Percentiles rank a stretch among this genome's conserved stretches.
Evolutionary conservation across 495 filamentous ascomycete species (phyloP).

Genomic region (Pyrenula aspistea): DNA sequence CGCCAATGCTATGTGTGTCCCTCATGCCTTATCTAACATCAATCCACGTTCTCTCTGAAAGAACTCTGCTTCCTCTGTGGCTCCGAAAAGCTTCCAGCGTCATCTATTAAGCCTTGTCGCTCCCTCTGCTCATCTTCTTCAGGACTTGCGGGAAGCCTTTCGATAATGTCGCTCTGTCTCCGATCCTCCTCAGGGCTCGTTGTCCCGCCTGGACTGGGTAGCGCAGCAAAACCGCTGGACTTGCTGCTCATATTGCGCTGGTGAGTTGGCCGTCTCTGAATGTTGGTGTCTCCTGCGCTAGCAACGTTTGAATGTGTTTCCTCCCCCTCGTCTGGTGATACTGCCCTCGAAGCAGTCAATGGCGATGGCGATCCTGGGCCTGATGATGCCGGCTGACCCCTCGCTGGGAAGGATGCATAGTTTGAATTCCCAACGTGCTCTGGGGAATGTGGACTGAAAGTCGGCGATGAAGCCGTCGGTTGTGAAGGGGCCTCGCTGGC

Average conservation of each 20-base stretch:
- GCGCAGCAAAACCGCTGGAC: constrained; percentile 11
- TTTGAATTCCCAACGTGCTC: background rate
- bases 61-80: background rate
- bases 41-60: background rate
- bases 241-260: constrained; percentile 1
- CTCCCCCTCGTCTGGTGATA: background rate
- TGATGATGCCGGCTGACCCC: background rate
- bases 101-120: background rate
- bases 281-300: background rate
- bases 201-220: background rate
- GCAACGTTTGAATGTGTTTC: background rate
- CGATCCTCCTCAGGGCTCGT: background rate
- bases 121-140: background rate
- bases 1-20: background rate
- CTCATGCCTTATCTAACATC: background rate
- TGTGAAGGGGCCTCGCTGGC: background rate
- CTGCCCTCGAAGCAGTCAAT: background rate
- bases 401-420: background rate
- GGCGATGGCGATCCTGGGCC: background rate
- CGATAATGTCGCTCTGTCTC: background rate
- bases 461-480: background rate
- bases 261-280: background rate
- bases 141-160: background rate
- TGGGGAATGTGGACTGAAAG: background rate
- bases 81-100: background rate